These are phyloP conservation scores for Solanum bulbocastanum DNA, from an alignment of 257 asterid genomes.

Conservation along the genomic window DNA sequence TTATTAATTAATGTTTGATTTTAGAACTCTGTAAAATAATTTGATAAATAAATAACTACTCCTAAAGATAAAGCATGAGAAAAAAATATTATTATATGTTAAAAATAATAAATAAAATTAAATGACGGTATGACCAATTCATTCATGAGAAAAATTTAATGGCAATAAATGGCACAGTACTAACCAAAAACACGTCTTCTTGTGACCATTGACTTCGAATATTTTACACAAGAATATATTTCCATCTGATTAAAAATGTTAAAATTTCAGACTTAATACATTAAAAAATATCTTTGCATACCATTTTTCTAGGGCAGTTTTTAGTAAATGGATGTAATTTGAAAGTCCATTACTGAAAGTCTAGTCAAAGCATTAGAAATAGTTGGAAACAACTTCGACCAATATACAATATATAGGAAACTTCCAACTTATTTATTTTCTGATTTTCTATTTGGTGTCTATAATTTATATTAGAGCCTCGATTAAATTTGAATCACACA, in stretches of 20 bases:
- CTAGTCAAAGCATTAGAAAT: neutral
- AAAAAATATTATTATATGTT: too few relatives aligned
- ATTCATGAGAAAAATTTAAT: neutral
- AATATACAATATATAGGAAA: neutral
- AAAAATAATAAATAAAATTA: too few relatives aligned
- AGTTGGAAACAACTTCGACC: neutral
- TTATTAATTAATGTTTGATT: too few relatives aligned
- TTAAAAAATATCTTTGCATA: neutral
- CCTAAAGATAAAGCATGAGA: too few relatives aligned
- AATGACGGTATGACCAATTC: neutral
- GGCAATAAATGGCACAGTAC: neutral
- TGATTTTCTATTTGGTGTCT: too few relatives aligned
- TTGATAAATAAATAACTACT: too few relatives aligned
- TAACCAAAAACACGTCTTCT: neutral
- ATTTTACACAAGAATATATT: neutral
- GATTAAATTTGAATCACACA: too few relatives aligned
- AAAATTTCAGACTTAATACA: neutral
- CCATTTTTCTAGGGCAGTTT: neutral
- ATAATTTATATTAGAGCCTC: rapidly evolving
- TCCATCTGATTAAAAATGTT: neutral
- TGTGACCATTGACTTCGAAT: neutral
- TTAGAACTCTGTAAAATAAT: too few relatives aligned
- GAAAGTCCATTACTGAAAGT: neutral
- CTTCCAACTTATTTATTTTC: neutral
- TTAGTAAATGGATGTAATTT: neutral